Base-by-base conservation (phyloP, 2,329 filamentous ascomycete genomes). In the Penicillium sp. region DNA sequence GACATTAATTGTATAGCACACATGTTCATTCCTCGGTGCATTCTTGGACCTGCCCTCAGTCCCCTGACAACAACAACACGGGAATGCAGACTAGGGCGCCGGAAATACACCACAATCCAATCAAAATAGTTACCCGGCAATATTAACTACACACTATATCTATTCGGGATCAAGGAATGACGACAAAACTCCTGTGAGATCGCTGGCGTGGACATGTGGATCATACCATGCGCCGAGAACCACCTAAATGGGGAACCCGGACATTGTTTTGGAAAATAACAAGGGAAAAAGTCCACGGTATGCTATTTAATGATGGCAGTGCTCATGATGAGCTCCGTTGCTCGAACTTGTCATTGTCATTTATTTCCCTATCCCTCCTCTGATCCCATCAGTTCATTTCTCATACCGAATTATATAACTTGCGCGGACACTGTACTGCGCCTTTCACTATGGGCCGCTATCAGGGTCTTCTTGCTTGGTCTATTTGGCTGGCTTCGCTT, bases 401-500 rank as follows among this genome's bases (percentile, higher is more conserved):
- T 38, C 55, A 65, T 60, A 57, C 25, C 35, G 58, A 62, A 58
- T 56, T n/a, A 26, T n/a, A 36, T 11, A n/a, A 16, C 8, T 2
- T 8, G 17, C 10, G 10, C 12, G 28, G 36, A 12, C 3, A 28
- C 7, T 30, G 6, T 8, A 31, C 14, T 37, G 38, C 22, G 4
- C 4, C 11, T 31, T 8, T 16, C 43, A 47, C 12, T 19, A 47
- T 75, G 70, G 60, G 58, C 59, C 62, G 62, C 31, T 56, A 65
- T 26, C 61, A 59, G 43, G 62, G 54, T 10, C 37, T 68, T 11
- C 51, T 74, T 33, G 56, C 63, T 43, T 56, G 69, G 28, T 58
- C 67, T 3, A 61, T 67, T 37, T 61, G 72, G 53, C 44, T 73
- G 31, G 67, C 69, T 38, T 64, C 63, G 42, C 40, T 76, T 33